These are phyloP conservation scores for Capronia americana DNA, from an alignment of 2,329 filamentous ascomycete genomes.

Conservation along the genomic window DNA sequence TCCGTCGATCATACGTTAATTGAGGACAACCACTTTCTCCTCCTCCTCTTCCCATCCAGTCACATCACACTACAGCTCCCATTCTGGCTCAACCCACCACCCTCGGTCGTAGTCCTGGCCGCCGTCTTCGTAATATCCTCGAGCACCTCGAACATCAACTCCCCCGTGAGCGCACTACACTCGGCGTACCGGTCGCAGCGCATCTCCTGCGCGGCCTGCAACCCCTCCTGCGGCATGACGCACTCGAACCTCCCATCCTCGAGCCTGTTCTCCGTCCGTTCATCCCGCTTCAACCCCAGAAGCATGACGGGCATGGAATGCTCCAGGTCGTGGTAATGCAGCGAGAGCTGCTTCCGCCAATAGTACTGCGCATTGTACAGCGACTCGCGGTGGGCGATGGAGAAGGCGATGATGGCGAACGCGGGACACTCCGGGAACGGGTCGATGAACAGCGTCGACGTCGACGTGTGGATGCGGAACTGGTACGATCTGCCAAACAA, in stretches of 20 bases:
- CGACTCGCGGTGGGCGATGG: slow-evolving; percentile 60
- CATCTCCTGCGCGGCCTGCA: slow-evolving; percentile 65
- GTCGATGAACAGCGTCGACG: slow-evolving; percentile 63
- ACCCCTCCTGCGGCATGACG: slow-evolving; percentile 53
- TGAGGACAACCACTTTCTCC: too few relatives aligned
- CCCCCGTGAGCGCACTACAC: slow-evolving; percentile 66
- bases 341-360: slow-evolving; percentile 52
- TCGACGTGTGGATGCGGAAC: slow-evolving; percentile 65
- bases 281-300: slow-evolving; percentile 64
- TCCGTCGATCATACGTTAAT: too few relatives aligned
- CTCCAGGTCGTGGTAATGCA: slow-evolving; percentile 57
- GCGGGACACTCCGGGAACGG: slow-evolving; percentile 60
- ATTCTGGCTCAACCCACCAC: slow-evolving; percentile 57
- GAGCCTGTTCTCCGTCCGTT: slow-evolving; percentile 32
- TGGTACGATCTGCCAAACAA: slow-evolving; percentile 58
- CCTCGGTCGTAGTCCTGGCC: slow-evolving; percentile 63
- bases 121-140: slow-evolving; percentile 66
- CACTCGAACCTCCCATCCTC: slow-evolving; percentile 42
- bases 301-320: slow-evolving; percentile 63
- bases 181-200: slow-evolving; percentile 68
- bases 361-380: slow-evolving; percentile 55
- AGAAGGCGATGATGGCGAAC: slow-evolving; percentile 65
- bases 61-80: slow-evolving; percentile 51
- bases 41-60: slow-evolving; percentile 20
- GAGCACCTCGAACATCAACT: slow-evolving; percentile 64